A percentile compares a stretch with the other conserved stretches of the same genome.
These are phyloP conservation scores for Parafenestella ontariensis DNA, from an alignment of 2,329 filamentous ascomycete genomes.

Conservation along the genomic window DNA sequence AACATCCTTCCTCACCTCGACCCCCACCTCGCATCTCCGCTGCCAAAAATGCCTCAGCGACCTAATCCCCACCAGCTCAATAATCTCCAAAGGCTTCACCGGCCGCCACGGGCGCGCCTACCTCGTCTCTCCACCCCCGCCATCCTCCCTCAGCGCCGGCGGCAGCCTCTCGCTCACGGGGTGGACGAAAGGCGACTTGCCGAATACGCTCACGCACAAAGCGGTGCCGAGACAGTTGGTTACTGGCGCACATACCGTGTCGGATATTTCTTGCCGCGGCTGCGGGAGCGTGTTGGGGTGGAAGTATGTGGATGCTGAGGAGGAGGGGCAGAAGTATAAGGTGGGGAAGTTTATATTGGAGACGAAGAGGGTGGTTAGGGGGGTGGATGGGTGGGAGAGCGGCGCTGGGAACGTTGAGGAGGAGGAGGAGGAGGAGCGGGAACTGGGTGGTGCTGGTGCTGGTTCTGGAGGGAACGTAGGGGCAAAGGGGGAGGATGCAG, in stretches of 20 bases:
- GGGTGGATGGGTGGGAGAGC: conserved; percentile 62
- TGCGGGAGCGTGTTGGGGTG: conserved; percentile 67
- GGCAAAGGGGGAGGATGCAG: conserved; percentile 30
- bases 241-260: conserved; percentile 68
- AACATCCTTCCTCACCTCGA: conserved; percentile 32
- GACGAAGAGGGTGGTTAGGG: conserved; percentile 61
- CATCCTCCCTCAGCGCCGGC: conserved; percentile 27
- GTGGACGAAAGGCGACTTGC: conserved; percentile 51
- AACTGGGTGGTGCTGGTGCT: too few species aligned
- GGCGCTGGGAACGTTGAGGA: background rate
- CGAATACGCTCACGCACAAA: conserved; percentile 65
- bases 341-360: conserved; percentile 72
- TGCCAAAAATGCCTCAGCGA: conserved; percentile 67
- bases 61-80: conserved; percentile 64
- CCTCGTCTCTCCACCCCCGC: conserved; percentile 60
- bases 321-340: conserved; percentile 68
- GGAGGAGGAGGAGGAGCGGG: conserved; percentile 31
- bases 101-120: conserved; percentile 70
- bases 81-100: conserved; percentile 70
- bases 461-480: background rate
- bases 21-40: conserved; percentile 61
- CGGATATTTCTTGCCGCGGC: conserved; percentile 64
- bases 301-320: conserved; percentile 70
- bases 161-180: conserved; percentile 9
- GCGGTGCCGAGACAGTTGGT: conserved; percentile 66